Percentiles rank a stretch among this genome's conserved stretches.
phyloP scores from a whole-genome alignment of 2,329 filamentous ascomycete genomes.

The Berkeleyomyces basicola region DNA sequence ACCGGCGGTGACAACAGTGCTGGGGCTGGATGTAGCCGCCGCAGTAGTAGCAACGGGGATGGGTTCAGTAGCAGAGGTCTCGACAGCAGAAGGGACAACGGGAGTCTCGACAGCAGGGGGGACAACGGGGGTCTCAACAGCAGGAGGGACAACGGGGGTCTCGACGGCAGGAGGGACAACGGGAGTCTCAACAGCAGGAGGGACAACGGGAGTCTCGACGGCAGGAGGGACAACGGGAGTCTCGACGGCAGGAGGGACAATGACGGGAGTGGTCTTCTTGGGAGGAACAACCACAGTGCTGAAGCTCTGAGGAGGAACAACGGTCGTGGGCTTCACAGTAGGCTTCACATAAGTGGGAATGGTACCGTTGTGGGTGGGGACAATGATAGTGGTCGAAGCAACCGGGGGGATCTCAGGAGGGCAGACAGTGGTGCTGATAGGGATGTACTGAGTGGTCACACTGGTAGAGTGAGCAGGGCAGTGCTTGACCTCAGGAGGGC shows the following conservation, averaged over 20 bases:
- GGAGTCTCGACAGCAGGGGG: not conserved
- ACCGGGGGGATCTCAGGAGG: conserved; percentile 17
- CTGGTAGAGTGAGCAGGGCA: conserved; percentile 22
- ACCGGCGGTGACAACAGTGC: conserved; percentile 2
- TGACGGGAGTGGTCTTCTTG: not conserved
- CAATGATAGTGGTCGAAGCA: not conserved
- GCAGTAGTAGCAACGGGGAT: conserved; percentile 23
- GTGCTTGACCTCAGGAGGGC: conserved; percentile 27
- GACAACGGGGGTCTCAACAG: not conserved
- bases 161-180: not conserved
- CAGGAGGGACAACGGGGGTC: not conserved
- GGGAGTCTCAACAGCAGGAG: not conserved
- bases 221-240: not conserved
- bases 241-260: not conserved
- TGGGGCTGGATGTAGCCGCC: conserved; percentile 17
- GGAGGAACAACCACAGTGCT: not conserved
- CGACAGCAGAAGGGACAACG: not conserved
- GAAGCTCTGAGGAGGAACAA: not conserved
- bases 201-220: not conserved
- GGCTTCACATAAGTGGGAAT: not conserved
- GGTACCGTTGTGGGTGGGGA: conserved; percentile 15
- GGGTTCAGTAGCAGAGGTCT: conserved; percentile 2
- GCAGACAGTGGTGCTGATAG: conserved; percentile 30
- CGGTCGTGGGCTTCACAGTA: not conserved
- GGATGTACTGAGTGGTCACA: conserved; percentile 25